These are phyloP conservation scores for Diutina pseudorugosa DNA, from an alignment of 1,139 yeast species.

Conservation along the genomic window DNA sequence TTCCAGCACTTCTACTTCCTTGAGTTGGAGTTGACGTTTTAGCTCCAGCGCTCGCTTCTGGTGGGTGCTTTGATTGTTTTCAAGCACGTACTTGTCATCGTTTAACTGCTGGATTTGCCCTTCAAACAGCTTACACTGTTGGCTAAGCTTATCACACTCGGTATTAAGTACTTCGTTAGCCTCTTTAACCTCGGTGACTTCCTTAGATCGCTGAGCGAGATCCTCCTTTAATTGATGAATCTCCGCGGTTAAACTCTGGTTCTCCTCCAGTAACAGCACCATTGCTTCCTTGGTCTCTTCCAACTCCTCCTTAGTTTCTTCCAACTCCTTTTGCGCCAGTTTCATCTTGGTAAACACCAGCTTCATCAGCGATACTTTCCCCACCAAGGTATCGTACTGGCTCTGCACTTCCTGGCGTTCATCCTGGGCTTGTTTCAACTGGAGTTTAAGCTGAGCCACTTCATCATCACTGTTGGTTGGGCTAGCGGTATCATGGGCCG, in stretches of 20 bases:
- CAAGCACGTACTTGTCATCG: conserved; percentile 36
- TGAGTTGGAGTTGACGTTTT: conserved; percentile 19
- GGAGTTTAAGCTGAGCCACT: conserved; percentile 4
- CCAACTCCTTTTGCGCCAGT: conserved; percentile 61
- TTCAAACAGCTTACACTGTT: conserved; percentile 37
- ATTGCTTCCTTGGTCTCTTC: conserved; percentile 39
- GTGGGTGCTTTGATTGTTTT: conserved; percentile 22
- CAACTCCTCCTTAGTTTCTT: conserved; percentile 49
- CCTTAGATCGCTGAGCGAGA: neutral
- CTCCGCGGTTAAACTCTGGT: conserved; percentile 13
- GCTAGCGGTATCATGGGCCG: neutral
- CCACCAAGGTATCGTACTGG: conserved; percentile 65
- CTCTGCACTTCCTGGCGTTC: conserved; percentile 60
- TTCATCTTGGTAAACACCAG: conserved; percentile 65
- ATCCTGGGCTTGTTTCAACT: conserved; percentile 11
- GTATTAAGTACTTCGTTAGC: conserved; percentile 46
- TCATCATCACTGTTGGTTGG: neutral
- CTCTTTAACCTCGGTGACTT: conserved; percentile 11
- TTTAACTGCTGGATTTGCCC: conserved; percentile 26
- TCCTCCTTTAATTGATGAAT: neutral
- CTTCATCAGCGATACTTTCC: conserved; percentile 72
- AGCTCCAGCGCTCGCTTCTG: conserved; percentile 34
- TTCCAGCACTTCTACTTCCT: conserved; percentile 11
- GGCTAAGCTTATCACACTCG: conserved; percentile 56
- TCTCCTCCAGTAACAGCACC: conserved; percentile 16